These are phyloP conservation scores for Xenosphaeropsis pyriputrescens DNA, from an alignment of 2,329 filamentous ascomycete species.

Conservation along the genomic window DNA sequence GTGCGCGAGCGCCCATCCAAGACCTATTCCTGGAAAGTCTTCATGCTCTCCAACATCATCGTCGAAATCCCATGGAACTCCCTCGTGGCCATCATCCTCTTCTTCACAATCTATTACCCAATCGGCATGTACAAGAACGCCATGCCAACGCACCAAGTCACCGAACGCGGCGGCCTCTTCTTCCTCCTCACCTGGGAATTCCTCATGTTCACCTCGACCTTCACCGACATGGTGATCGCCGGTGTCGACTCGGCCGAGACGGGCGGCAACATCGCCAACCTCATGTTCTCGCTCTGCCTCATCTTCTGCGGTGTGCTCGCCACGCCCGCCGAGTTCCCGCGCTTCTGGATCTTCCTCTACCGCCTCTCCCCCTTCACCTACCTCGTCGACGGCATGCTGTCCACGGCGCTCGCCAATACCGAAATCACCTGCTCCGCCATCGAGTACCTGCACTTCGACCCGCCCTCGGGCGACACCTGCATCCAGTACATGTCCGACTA, in stretches of 20 bases:
- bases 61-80: constrained; percentile 76
- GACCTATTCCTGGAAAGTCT: constrained; percentile 58
- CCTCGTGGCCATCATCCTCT: constrained; percentile 63
- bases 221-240: constrained; percentile 64
- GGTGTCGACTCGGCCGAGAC: constrained; percentile 62
- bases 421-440: constrained; percentile 50
- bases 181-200: constrained; percentile 65
- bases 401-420: constrained; percentile 54
- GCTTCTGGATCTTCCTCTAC: constrained; percentile 81
- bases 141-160: constrained; percentile 38
- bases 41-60: constrained; percentile 58
- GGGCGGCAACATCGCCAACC: constrained; percentile 60
- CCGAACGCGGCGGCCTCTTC: constrained; percentile 62
- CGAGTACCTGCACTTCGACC: constrained; percentile 55
- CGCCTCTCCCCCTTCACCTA: constrained; percentile 73
- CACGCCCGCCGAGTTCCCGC: constrained; percentile 42
- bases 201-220: constrained; percentile 69
- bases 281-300: constrained; percentile 58
- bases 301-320: constrained; percentile 68
- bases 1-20: constrained; percentile 62
- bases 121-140: constrained; percentile 65
- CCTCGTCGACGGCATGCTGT: constrained; percentile 57
- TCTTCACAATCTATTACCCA: constrained; percentile 74
- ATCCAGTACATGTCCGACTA: constrained; percentile 38
- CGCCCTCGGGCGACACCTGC: constrained; percentile 43